Conservation (phyloP, 2,329 filamentous ascomycete genomes). For the Lasiodiplodia hormozganensis region DNA sequence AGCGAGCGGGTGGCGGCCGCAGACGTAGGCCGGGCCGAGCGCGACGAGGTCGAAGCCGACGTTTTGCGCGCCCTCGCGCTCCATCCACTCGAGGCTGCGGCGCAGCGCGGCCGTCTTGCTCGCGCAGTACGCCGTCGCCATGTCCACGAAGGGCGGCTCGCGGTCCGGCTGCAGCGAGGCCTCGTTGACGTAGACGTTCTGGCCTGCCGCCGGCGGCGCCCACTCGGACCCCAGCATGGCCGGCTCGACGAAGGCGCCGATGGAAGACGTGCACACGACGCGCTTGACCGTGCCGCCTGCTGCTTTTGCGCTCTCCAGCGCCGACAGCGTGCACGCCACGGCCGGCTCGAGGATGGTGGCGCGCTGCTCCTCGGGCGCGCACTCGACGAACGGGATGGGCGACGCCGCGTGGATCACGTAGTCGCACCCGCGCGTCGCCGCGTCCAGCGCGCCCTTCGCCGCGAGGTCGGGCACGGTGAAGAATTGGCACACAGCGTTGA, state of each 20-base stretch:
- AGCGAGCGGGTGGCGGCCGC: not conserved
- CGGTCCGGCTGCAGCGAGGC: not conserved
- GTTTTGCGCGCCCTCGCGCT: not conserved
- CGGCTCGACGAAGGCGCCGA: constrained; percentile 23
- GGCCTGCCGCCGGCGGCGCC: not conserved
- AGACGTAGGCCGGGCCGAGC: not conserved
- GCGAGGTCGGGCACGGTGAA: constrained; percentile 47
- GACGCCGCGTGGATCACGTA: constrained; percentile 32
- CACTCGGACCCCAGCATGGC: not conserved
- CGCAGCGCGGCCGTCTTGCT: constrained; percentile 23
- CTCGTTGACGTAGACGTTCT: not conserved
- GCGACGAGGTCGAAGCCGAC: constrained; percentile 9
- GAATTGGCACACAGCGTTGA: constrained; percentile 30
- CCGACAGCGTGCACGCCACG: constrained; percentile 28
- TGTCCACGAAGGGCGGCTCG: not conserved
- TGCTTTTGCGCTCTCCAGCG: constrained; percentile 25
- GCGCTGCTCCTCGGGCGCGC: constrained; percentile 15
- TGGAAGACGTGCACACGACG: constrained; percentile 28
- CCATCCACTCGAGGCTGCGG: not conserved
- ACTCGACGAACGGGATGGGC: constrained; percentile 24
- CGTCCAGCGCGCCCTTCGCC: constrained; percentile 44
- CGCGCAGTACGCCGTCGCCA: constrained; percentile 5
- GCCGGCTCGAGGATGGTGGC: constrained; percentile 26
- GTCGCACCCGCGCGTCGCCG: constrained; percentile 40
- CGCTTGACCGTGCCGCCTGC: constrained; percentile 23